Percentiles rank a stretch among this genome's conserved stretches.
Evolutionary conservation across 1,284 basidiomycete species (phyloP).

Genomic region (Pseudozyma pruni): DNA sequence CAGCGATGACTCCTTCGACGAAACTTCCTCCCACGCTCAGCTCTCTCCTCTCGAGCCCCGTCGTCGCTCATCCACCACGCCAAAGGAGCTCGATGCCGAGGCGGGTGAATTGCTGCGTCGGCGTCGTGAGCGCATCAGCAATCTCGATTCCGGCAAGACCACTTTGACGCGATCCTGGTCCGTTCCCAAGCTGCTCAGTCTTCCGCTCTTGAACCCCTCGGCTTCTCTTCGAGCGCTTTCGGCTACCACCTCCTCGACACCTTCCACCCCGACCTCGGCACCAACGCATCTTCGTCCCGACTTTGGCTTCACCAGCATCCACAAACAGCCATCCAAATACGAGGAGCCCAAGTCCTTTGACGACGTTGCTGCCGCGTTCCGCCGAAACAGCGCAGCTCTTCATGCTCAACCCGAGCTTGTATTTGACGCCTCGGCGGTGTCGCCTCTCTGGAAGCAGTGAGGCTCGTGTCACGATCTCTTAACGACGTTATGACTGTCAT

Average conservation of each 20-base stretch:
- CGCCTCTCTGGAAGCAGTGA: slow-evolving; percentile 36
- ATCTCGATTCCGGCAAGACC: slow-evolving; percentile 11
- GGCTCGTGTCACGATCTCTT: too few relatives aligned
- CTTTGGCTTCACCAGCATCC: slow-evolving; percentile 22
- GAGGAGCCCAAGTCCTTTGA: slow-evolving; percentile 24
- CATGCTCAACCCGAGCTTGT: slow-evolving; percentile 5
- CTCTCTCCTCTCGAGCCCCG: slow-evolving; percentile 21
- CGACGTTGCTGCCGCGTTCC: slow-evolving; percentile 20
- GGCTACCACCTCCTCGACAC: slow-evolving; percentile 25
- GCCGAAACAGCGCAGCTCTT: slow-evolving; percentile 9
- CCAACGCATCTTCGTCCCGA: slow-evolving; percentile 18
- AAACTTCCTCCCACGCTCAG: not conserved
- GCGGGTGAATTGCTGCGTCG: slow-evolving; percentile 32
- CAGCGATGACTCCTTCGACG: slow-evolving; percentile 3
- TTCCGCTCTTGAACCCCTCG: slow-evolving; percentile 31
- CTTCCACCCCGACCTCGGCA: slow-evolving; percentile 14
- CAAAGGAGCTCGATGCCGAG: slow-evolving; percentile 33
- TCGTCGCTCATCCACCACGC: slow-evolving; percentile 29
- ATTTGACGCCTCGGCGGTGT: slow-evolving; percentile 12
- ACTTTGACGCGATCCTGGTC: slow-evolving; percentile 31
- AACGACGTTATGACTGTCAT: too few relatives aligned
- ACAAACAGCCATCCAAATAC: slow-evolving; percentile 5
- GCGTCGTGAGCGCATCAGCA: slow-evolving; percentile 27
- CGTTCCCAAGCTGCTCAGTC: slow-evolving; percentile 35
- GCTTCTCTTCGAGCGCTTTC: slow-evolving; percentile 28